phyloP scores from a whole-genome alignment of 306 rosid genomes.

The Macrotyloma uniflorum region DNA sequence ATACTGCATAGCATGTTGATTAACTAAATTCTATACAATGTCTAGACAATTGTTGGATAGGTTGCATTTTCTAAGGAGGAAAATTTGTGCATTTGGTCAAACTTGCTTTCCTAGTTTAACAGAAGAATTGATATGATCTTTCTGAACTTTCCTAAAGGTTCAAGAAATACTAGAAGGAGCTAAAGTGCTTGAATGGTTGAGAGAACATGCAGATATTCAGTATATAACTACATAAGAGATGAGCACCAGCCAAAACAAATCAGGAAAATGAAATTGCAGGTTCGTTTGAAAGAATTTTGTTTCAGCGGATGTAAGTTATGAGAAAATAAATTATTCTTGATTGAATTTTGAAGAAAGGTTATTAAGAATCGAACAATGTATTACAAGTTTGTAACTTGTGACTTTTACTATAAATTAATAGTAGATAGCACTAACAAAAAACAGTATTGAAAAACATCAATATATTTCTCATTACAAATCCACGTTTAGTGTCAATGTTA shows the following conservation, averaged over 20 bases:
- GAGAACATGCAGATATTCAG: slow-evolving; percentile 77
- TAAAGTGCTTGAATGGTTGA: slow-evolving; percentile 97
- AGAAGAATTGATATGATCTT: slow-evolving; percentile 8
- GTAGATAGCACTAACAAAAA: slow-evolving; percentile 3
- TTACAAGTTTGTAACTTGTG: background rate
- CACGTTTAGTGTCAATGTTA: slow-evolving; percentile 14
- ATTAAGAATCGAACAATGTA: slow-evolving; percentile 6
- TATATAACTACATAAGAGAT: slow-evolving; percentile 59
- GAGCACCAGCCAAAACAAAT: slow-evolving; percentile 20
- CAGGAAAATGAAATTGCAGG: slow-evolving; percentile 17
- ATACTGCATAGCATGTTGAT: background rate
- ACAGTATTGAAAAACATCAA: background rate
- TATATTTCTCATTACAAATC: background rate
- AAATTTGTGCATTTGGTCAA: background rate
- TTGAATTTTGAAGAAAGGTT: slow-evolving; percentile 37
- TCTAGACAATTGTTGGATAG: slow-evolving; percentile 11
- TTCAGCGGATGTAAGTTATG: slow-evolving; percentile 37
- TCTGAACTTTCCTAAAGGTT: slow-evolving; percentile 59
- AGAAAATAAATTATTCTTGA: slow-evolving; percentile 23
- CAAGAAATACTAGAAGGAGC: slow-evolving; percentile 98
- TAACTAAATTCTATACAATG: background rate
- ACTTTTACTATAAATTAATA: background rate
- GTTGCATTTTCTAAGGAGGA: slow-evolving; percentile 20
- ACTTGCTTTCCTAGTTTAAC: background rate
- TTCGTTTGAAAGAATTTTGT: slow-evolving; percentile 36